phyloP scores from a whole-genome alignment of 2,329 filamentous ascomycete genomes.

The Akanthomyces dipterigenus region DNA sequence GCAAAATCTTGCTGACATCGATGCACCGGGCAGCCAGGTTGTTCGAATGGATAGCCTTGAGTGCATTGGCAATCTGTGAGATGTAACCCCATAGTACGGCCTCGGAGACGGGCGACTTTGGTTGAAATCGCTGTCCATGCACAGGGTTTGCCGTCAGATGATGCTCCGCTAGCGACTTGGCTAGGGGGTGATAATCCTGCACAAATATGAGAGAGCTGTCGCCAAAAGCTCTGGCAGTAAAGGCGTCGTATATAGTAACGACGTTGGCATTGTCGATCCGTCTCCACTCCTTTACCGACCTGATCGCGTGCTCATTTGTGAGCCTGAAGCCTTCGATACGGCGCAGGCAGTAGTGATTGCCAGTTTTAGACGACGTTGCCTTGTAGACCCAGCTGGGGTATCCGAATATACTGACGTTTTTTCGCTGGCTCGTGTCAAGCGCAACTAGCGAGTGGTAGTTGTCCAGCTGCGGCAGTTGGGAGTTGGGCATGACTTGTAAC shows the following conservation, averaged over 20 bases:
- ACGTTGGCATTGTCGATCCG: conserved; percentile 73
- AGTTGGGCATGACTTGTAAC: conserved; percentile 72
- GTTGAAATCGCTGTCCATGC: conserved; percentile 38
- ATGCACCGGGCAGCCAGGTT: conserved; percentile 82
- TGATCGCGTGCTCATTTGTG: conserved; percentile 82
- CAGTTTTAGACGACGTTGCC: conserved; percentile 81
- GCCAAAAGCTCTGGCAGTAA: conserved; percentile 86
- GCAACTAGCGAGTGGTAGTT: conserved; percentile 91
- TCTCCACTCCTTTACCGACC: conserved; percentile 83
- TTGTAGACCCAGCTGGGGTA: conserved; percentile 95
- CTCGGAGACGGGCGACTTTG: conserved; percentile 53
- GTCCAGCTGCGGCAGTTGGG: conserved; percentile 71
- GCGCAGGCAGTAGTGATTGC: conserved; percentile 78
- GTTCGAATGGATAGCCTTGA: conserved; percentile 76
- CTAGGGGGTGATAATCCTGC: conserved; percentile 85
- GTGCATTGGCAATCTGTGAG: conserved; percentile 79
- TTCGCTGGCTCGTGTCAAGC: conserved; percentile 73
- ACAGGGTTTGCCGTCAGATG: conserved; percentile 49
- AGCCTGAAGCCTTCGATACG: conserved; percentile 84
- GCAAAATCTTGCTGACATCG: conserved; percentile 78
- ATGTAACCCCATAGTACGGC: conserved; percentile 85
- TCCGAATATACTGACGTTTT: conserved; percentile 72
- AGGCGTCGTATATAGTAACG: conserved; percentile 83
- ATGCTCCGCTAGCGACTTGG: conserved; percentile 81
- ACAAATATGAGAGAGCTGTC: conserved; percentile 94